Base-by-base conservation (phyloP, 2,329 filamentous ascomycete genomes). In the Didymella pomorum region DNA sequence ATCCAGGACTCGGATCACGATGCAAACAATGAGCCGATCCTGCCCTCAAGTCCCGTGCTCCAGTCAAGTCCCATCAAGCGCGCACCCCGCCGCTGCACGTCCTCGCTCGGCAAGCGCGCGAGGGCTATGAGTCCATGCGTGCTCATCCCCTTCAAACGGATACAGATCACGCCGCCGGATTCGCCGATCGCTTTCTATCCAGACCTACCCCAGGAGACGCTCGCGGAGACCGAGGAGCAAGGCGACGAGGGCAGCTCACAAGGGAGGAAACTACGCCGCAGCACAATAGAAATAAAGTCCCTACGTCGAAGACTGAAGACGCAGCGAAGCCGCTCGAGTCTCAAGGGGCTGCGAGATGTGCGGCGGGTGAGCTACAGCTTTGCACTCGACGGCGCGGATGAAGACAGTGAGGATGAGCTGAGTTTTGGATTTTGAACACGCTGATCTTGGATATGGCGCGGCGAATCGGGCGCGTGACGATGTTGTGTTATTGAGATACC, bases 31-130 rank as follows among this genome's bases (percentile, higher is more conserved):
- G 67, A 71, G 6, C 42, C 47, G 23, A 44, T 63, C 8, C 60
- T 60, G 4, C 70, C 71, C 8, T 72, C 71, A 10, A 72, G 70
- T 8, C 72, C 70, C 1, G 60, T 71, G 33, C 72, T 70, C 20
- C 61, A 58, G 26, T 65, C 64, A 2, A 66, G 63, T 10, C 68
- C 62, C 10, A 55, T 65, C 33, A 68, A 66, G 37, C 41, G 39
- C n/a, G 31, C 31, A n/a, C 35, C 35, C 37, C 46, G 18, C 6
- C 35, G 35, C 16, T 23, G 35, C 10, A 33, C 21, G 3, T 16
- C 18, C 16, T 18, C 12, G n/a, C 18, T 69, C 2, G 61, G 71
- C 3, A 73, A 73, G 54, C 68, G 71, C 4, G 62, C 55, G n/a
- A 67, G 71, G 23, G 59, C 67, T 8, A 43, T 63, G 7, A 72